Evolutionary conservation across 1,284 basidiomycete species (phyloP).

Genomic region (Trichosporon sp.): DNA sequence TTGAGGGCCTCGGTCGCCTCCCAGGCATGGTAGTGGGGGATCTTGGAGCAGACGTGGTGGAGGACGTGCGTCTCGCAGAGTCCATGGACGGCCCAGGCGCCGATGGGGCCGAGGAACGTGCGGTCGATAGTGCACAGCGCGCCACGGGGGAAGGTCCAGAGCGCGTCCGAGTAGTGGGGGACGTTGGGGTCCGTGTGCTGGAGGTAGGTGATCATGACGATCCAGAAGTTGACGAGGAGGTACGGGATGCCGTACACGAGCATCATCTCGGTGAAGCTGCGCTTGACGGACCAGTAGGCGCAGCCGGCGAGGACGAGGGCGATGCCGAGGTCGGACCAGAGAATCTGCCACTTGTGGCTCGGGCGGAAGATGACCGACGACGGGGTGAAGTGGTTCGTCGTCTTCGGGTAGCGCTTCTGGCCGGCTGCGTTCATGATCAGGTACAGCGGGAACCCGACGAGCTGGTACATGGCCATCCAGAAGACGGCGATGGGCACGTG

Average conservation of each 20-base stretch:
- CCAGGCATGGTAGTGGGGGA: constrained; percentile 79
- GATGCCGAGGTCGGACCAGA: constrained; percentile 81
- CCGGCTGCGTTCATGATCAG: constrained; percentile 80
- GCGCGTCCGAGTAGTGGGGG: constrained; percentile 75
- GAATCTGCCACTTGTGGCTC: constrained; percentile 69
- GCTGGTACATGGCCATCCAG: constrained; percentile 65
- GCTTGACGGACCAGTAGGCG: constrained; percentile 57
- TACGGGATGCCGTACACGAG: constrained; percentile 83
- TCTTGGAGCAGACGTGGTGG: constrained; percentile 87
- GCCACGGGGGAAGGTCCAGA: constrained; percentile 92
- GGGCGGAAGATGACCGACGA: constrained; percentile 75
- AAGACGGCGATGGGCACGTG: constrained; percentile 78
- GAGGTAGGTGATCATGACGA: constrained; percentile 87
- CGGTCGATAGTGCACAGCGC: constrained; percentile 94
- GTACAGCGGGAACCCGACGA: constrained; percentile 81
- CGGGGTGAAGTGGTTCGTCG: constrained; percentile 79
- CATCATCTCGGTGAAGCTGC: constrained; percentile 73
- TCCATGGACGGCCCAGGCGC: constrained; percentile 65
- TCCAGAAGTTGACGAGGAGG: constrained; percentile 79
- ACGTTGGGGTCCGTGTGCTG: constrained; percentile 95
- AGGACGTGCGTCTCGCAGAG: constrained; percentile 90
- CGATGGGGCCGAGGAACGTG: constrained; percentile 72
- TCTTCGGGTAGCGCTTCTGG: constrained; percentile 73
- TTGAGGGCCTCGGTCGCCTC: constrained; percentile 87
- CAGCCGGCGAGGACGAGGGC: constrained; percentile 63